Percentiles rank a stretch among this genome's conserved stretches.
Evolutionary conservation across 192 early-diverging fungal genomes (phyloP).

Genomic region (Gigaspora rosea): DNA sequence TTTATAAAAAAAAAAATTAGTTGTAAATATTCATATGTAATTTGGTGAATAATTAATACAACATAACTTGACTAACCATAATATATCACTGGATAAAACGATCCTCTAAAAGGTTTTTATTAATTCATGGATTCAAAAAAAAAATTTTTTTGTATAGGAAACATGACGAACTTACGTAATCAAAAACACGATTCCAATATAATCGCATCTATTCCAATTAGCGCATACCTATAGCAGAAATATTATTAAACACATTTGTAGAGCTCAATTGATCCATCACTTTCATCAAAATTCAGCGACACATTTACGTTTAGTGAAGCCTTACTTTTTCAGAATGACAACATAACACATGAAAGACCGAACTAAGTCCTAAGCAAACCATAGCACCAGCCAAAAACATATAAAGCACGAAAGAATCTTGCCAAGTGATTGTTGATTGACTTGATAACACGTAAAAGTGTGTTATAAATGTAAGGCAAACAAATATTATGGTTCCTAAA

Average conservation of each 20-base stretch:
- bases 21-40: background rate
- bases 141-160: background rate
- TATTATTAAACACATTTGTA: background rate
- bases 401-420: conserved; percentile 71
- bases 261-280: background rate
- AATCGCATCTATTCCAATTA: conserved; percentile 89
- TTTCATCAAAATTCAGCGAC: background rate
- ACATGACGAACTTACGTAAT: conserved; percentile 57
- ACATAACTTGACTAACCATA: conserved; percentile 39
- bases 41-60: conserved; percentile 3
- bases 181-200: conserved; percentile 85
- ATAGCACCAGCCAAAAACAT: conserved; percentile 75
- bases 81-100: conserved; percentile 53
- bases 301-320: conserved; percentile 21
- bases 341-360: conserved; percentile 76
- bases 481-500: conserved; percentile 66
- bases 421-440: conserved; percentile 54
- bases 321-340: conserved; percentile 79
- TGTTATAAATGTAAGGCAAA: conserved; percentile 48
- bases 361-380: conserved; percentile 76
- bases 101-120: conserved; percentile 41
- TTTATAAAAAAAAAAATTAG: background rate
- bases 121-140: background rate
- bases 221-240: conserved; percentile 49
- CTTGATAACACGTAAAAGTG: conserved; percentile 45